Percentiles rank a stretch among this genome's conserved stretches.
Evolutionary conservation across 352 stramenopile species (phyloP).

Genomic region (Phytophthora uliginosa): DNA sequence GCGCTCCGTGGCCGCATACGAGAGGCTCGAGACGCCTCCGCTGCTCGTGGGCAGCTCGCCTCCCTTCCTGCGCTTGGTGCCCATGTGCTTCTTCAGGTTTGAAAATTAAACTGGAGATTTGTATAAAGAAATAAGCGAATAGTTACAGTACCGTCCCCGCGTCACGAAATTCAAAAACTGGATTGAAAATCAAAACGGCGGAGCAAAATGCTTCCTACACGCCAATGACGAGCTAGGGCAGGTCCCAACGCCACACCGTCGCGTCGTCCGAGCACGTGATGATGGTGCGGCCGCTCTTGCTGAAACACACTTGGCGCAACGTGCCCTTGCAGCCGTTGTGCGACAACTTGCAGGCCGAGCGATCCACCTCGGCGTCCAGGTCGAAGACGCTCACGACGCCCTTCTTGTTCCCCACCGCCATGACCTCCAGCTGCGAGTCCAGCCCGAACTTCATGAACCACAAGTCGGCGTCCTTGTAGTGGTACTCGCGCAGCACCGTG

Average conservation of each 20-base stretch:
- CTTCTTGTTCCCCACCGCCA: constrained; percentile 88
- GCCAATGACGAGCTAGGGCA: constrained; percentile 32
- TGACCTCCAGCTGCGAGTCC: constrained; percentile 77
- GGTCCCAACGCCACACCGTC: constrained; percentile 81
- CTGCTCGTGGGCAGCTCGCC: constrained; percentile 15
- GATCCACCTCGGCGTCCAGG: constrained; percentile 76
- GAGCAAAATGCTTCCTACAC: too few relatives aligned
- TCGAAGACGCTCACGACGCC: constrained; percentile 85
- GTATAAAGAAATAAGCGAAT: constrained; percentile 23
- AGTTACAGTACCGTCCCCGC: constrained; percentile 20
- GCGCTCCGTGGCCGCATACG: constrained; percentile 24
- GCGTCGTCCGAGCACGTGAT: constrained; percentile 82
- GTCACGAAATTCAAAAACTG: background rate
- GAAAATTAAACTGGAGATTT: constrained; percentile 29
- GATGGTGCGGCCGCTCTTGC: constrained; percentile 72
- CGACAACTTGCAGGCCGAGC: constrained; percentile 75
- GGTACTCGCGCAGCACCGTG: constrained; percentile 85
- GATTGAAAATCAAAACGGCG: background rate
- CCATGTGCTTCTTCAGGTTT: constrained; percentile 32
- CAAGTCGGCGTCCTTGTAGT: constrained; percentile 84
- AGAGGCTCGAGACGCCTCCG: constrained; percentile 23
- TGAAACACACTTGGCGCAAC: constrained; percentile 85
- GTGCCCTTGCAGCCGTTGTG: constrained; percentile 84
- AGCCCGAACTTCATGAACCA: constrained; percentile 92
- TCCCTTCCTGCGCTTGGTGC: constrained; percentile 48